Base-by-base conservation (phyloP, 106 monocot genomes). In the Phalaenopsis equestris region DNA sequence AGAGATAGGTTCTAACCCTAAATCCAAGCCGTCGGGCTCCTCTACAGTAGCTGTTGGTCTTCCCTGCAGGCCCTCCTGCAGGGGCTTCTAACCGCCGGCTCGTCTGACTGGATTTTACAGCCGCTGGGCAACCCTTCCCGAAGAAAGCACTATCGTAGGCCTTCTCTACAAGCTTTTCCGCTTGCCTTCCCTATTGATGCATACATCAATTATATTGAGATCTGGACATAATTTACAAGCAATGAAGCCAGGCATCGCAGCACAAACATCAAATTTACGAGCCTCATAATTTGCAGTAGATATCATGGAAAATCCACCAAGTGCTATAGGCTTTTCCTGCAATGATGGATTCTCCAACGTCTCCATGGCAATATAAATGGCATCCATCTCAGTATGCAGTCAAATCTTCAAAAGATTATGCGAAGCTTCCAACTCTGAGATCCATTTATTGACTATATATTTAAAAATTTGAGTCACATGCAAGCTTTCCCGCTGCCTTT, bases 271-370 rank as follows among this genome's bases (percentile, higher is more conserved):
- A 91, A 85, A 99, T 75, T 99, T 99, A 42, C 99, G 86, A 83
- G 99, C 99, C 99, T 95, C 94, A 90, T 99, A 99, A 85, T 84
- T 99, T 81, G 99, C 99, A 80, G 99, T 95, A 79, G 88, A 94
- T 73, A 99, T 93, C 99, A 99, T 99, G 80, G 99, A 95, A 88
- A 95, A 85, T 84, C 90, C 83, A 72, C 99, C 99, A 49, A 99
- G 95, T 81, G 99, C 99, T 90, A 99, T 75, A 74, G 99, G 93
- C 42, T 91, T 95, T 79, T 90, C 99, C 68, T 87, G 80, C 83
- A 95, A 81, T 49, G 84, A 85, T 77, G 95, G 93, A 83, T 99
- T 85, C 55, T 91, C 88, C 78, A 99, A 82, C 80, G 91, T 95
- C 78, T 95, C 99, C 77, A 95, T 93, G 83, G 99, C 86, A 79